Conservation (phyloP, 2,329 filamentous ascomycete species). For the Ophiocordyceps unilateralis region DNA sequence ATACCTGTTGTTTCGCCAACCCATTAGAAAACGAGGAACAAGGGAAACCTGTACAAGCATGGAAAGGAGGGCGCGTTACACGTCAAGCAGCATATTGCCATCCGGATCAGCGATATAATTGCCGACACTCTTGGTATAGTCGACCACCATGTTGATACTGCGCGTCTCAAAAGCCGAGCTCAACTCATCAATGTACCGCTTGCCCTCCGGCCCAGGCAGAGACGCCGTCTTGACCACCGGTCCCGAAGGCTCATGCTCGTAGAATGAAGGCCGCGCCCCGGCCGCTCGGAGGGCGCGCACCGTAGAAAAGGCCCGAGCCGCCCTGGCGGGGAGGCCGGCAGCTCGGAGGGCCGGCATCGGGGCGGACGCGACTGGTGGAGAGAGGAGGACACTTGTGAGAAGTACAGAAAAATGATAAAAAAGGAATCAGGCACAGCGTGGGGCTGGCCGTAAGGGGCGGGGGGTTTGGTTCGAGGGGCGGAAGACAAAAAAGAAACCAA, state of each 20-base stretch:
- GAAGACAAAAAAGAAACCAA: too few species aligned
- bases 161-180: slow-evolving; percentile 71
- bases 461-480: neutral
- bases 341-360: slow-evolving; percentile 6
- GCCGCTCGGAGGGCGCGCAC: slow-evolving; percentile 8
- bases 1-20: too few species aligned
- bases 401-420: too few species aligned
- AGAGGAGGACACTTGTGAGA: neutral
- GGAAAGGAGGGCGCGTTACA: slow-evolving; percentile 29
- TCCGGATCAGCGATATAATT: slow-evolving; percentile 68
- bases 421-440: too few species aligned
- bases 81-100: slow-evolving; percentile 56
- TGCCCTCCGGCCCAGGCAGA: slow-evolving; percentile 63
- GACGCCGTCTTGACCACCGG: slow-evolving; percentile 33
- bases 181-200: slow-evolving; percentile 51
- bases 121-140: slow-evolving; percentile 57
- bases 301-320: slow-evolving; percentile 3
- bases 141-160: slow-evolving; percentile 66
- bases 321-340: slow-evolving; percentile 2
- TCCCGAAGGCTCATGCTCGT: slow-evolving; percentile 31
- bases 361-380: neutral
- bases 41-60: too few species aligned
- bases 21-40: too few species aligned
- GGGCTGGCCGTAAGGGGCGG: neutral
- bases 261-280: slow-evolving; percentile 17